Evolutionary conservation across 2,329 filamentous ascomycete genomes (phyloP).

Genomic region (Arachnomyces sp.): DNA sequence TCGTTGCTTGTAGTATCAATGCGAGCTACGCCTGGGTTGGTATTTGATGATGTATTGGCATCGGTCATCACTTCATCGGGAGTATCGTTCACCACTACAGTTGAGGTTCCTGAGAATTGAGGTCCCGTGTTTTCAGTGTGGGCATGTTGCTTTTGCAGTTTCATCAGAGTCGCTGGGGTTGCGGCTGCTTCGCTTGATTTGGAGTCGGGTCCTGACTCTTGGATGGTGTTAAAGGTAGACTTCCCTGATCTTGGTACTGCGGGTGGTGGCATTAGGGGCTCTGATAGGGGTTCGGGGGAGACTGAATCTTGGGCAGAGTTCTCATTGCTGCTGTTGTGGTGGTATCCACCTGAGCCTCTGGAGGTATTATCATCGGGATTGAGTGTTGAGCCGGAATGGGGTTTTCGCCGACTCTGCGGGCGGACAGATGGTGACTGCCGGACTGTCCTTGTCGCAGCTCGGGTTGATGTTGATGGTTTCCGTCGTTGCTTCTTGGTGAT

Average conservation of each 20-base stretch:
- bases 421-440: constrained; percentile 39
- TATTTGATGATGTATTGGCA: constrained; percentile 59
- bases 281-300: constrained; percentile 42
- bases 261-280: constrained; percentile 43
- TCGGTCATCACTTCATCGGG: constrained; percentile 54
- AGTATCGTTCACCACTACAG: constrained; percentile 33
- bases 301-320: constrained; percentile 41
- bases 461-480: constrained; percentile 27
- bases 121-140: constrained; percentile 30
- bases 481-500: constrained; percentile 31
- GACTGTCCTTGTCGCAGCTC: constrained; percentile 27
- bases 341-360: constrained; percentile 21
- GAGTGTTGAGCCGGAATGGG: constrained; percentile 20
- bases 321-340: constrained; percentile 33
- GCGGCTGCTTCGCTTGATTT: constrained; percentile 53
- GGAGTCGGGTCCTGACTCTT: constrained; percentile 20
- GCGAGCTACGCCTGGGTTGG: constrained; percentile 39
- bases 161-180: constrained; percentile 84
- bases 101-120: constrained; percentile 27
- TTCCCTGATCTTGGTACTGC: constrained; percentile 35
- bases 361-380: constrained; percentile 27
- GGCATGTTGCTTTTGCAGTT: constrained; percentile 46
- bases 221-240: constrained; percentile 32
- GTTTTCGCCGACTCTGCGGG: constrained; percentile 30
- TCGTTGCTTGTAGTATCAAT: constrained; percentile 40